Conservation (phyloP, 495 filamentous ascomycete species). For the Talaromyces borbonicus region DNA sequence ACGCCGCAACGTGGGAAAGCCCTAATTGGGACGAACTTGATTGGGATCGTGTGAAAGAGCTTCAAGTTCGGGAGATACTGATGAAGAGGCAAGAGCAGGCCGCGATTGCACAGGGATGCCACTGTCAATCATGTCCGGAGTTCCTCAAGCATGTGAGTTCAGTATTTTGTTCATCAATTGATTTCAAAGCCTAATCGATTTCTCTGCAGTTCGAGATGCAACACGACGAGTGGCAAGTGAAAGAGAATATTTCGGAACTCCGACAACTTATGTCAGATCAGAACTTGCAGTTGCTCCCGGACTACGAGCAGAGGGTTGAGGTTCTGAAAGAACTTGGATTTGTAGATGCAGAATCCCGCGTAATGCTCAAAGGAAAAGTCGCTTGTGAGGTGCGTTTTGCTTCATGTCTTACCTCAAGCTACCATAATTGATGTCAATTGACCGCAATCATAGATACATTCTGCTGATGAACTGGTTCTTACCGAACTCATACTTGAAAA, state of each 20-base stretch:
- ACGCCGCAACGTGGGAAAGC: slow-evolving; percentile 59
- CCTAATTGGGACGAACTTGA: slow-evolving; percentile 80
- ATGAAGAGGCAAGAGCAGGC: slow-evolving; percentile 56
- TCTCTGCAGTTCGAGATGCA: slow-evolving; percentile 67
- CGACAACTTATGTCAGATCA: slow-evolving; percentile 88
- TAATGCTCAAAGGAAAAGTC: slow-evolving; percentile 94
- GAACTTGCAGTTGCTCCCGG: slow-evolving; percentile 91
- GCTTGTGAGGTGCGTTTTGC: slow-evolving; percentile 62
- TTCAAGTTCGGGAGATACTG: slow-evolving; percentile 64
- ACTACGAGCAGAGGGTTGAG: slow-evolving; percentile 90
- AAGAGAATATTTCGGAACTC: slow-evolving; percentile 78
- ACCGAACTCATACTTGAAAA: slow-evolving; percentile 96
- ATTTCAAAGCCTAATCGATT: neutral
- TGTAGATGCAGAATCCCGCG: slow-evolving; percentile 71
- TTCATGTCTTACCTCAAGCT: neutral
- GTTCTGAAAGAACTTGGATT: slow-evolving; percentile 87
- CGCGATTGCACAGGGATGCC: slow-evolving; percentile 41
- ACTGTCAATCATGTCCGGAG: slow-evolving; percentile 55
- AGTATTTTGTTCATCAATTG: neutral
- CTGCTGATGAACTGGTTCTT: slow-evolving; percentile 92
- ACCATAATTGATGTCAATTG: neutral
- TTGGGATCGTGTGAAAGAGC: slow-evolving; percentile 65
- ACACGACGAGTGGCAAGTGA: slow-evolving; percentile 88
- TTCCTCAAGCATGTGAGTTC: slow-evolving; percentile 71
- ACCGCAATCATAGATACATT: slow-evolving; percentile 62